These are phyloP conservation scores for sweet orange (Citrus sinensis) DNA, from an alignment of 345 rosid genomes.

Conservation along the genomic window DNA sequence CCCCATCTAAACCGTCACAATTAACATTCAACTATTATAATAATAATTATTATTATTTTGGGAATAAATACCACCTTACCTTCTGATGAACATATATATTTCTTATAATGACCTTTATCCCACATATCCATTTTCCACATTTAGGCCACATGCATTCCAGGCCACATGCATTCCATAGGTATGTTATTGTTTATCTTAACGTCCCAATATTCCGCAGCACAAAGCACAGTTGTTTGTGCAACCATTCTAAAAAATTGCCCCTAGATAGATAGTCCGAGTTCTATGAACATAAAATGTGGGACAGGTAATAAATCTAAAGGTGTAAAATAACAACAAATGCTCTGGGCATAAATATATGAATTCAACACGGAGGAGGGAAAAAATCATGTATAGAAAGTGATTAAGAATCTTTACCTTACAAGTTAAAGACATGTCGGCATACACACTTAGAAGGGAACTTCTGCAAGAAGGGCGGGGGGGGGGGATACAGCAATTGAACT, in stretches of 20 bases:
- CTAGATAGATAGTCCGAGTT: not conserved
- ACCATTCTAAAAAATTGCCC: not conserved
- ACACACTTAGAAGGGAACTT: constrained; percentile 88
- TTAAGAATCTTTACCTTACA: constrained; percentile 64
- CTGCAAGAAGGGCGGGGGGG: constrained; percentile 34
- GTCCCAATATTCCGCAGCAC: not conserved
- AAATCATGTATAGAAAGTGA: not conserved
- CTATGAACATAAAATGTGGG: not conserved
- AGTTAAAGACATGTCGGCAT: constrained; percentile 94
- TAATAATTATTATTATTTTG: not conserved
- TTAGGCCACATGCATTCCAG: not conserved
- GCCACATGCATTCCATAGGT: not conserved
- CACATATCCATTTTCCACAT: not conserved
- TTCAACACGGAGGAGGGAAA: constrained; percentile 1
- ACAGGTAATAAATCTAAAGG: not conserved
- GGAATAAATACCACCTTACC: not conserved
- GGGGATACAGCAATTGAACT: not conserved
- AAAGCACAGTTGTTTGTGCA: not conserved
- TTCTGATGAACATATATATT: not conserved
- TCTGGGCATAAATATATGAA: not conserved
- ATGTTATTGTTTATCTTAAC: not conserved
- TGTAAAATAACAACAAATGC: not conserved
- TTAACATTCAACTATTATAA: not conserved
- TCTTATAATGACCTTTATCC: not conserved
- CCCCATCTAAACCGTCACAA: not conserved